phyloP scores from a whole-genome alignment of 805 yeast genomes.

The Ogataea nitratoaversa region DNA sequence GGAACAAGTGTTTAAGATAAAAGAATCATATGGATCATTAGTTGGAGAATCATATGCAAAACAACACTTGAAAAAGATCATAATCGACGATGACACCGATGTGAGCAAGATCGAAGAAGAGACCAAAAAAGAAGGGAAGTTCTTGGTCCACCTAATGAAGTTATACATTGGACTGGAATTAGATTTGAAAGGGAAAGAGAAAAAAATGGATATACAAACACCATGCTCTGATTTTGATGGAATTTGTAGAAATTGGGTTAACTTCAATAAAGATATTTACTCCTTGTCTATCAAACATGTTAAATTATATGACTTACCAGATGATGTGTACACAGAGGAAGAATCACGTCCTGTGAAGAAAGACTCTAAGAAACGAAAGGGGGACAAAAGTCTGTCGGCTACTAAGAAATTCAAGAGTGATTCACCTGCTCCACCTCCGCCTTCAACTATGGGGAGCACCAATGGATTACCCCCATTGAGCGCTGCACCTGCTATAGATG shows the following conservation, averaged over 20 bases:
- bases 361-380: slow-evolving; percentile 48
- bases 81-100: slow-evolving; percentile 29
- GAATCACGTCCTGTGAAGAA: slow-evolving; percentile 70
- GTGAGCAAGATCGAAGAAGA: slow-evolving; percentile 25
- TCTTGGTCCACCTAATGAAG: slow-evolving; percentile 58
- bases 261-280: slow-evolving; percentile 57
- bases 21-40: slow-evolving; percentile 49
- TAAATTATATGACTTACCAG: slow-evolving; percentile 76
- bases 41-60: slow-evolving; percentile 45
- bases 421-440: slow-evolving; percentile 6
- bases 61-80: slow-evolving; percentile 30
- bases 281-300: slow-evolving; percentile 68
- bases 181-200: slow-evolving; percentile 46
- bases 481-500: too few relatives aligned
- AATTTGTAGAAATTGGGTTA: slow-evolving; percentile 69
- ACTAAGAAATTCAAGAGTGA: slow-evolving; percentile 30
- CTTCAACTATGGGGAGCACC: too few relatives aligned
- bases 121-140: slow-evolving; percentile 22
- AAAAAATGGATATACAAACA: slow-evolving; percentile 75
- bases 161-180: slow-evolving; percentile 76
- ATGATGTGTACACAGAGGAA: slow-evolving; percentile 76
- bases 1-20: slow-evolving; percentile 32
- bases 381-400: slow-evolving; percentile 28
- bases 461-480: too few relatives aligned
- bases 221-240: slow-evolving; percentile 89